Percentiles rank a stretch among this genome's conserved stretches.
phyloP scores from a whole-genome alignment of 2,329 filamentous ascomycete genomes.

The Xylariaceae sp. region DNA sequence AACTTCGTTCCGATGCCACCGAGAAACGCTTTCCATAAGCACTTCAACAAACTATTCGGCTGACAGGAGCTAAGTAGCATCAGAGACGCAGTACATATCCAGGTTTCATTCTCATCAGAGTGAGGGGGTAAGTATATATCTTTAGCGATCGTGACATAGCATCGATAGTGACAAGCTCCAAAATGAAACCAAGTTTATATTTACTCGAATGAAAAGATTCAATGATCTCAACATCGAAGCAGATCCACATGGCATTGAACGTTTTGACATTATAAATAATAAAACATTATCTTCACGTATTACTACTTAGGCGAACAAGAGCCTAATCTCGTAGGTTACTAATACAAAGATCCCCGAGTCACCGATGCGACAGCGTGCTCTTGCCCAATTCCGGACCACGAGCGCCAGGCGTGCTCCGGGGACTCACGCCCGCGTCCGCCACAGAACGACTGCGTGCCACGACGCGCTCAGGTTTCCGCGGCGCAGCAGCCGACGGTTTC shows the following conservation, averaged over 20 bases:
- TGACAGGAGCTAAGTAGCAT: slow-evolving; percentile 1
- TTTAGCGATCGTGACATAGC: too few species aligned
- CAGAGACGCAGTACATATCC: neutral
- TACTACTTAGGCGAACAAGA: too few species aligned
- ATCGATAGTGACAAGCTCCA: too few species aligned
- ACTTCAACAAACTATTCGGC: slow-evolving; percentile 32
- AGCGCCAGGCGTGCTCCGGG: neutral
- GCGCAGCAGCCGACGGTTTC: neutral
- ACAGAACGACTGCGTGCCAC: neutral
- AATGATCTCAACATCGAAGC: too few species aligned
- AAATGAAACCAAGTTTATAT: too few species aligned
- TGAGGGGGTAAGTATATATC: too few species aligned
- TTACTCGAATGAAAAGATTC: too few species aligned
- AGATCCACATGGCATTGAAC: too few species aligned
- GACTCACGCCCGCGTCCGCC: neutral
- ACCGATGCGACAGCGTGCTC: neutral
- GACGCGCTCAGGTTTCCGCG: too few species aligned
- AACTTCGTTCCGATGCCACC: slow-evolving; percentile 59
- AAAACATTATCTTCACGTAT: too few species aligned
- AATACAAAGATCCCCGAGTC: neutral
- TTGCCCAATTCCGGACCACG: neutral
- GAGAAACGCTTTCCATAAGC: slow-evolving; percentile 35
- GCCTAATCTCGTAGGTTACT: too few species aligned
- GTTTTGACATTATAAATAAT: too few species aligned
- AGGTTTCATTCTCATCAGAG: neutral